Percentiles rank a stretch among this genome's conserved stretches.
These are phyloP conservation scores for Herpetomonas muscarum DNA, from an alignment of 208 protist genomes.

Conservation along the genomic window DNA sequence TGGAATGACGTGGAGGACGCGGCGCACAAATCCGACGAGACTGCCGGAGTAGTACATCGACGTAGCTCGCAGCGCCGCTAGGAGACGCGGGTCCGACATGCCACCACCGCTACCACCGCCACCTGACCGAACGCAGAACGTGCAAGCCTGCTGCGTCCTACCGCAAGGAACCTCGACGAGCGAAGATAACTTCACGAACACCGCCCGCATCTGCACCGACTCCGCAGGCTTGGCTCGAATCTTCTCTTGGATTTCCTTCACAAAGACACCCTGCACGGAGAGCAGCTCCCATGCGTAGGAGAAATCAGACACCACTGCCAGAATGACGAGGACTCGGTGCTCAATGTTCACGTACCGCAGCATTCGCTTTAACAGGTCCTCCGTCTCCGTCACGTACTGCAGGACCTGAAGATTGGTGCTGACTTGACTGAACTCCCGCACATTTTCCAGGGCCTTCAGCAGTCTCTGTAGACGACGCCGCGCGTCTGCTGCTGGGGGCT, in stretches of 20 bases:
- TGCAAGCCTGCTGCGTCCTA: constrained; percentile 81
- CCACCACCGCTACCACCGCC: too few relatives aligned
- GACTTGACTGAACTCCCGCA: constrained; percentile 96
- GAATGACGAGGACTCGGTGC: constrained; percentile 77
- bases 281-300: constrained; percentile 97
- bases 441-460: constrained; percentile 93
- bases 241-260: constrained; percentile 91
- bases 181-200: constrained; percentile 96
- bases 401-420: constrained; percentile 85
- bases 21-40: constrained; percentile 91
- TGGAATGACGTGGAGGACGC: constrained; percentile 96
- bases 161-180: constrained; percentile 95
- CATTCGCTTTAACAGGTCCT: constrained; percentile 89
- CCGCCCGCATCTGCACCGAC: constrained; percentile 93
- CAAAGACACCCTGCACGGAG: constrained; percentile 69
- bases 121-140: neutral
- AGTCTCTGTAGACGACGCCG: constrained; percentile 96
- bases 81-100: constrained; percentile 49
- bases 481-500: constrained; percentile 18
- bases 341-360: constrained; percentile 94
- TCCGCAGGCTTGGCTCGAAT: constrained; percentile 91
- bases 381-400: constrained; percentile 91
- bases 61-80: constrained; percentile 81
- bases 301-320: constrained; percentile 93
- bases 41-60: constrained; percentile 92